These are phyloP conservation scores for Auricularia cornea DNA, from an alignment of 768 basidiomycete genomes.

Conservation along the genomic window DNA sequence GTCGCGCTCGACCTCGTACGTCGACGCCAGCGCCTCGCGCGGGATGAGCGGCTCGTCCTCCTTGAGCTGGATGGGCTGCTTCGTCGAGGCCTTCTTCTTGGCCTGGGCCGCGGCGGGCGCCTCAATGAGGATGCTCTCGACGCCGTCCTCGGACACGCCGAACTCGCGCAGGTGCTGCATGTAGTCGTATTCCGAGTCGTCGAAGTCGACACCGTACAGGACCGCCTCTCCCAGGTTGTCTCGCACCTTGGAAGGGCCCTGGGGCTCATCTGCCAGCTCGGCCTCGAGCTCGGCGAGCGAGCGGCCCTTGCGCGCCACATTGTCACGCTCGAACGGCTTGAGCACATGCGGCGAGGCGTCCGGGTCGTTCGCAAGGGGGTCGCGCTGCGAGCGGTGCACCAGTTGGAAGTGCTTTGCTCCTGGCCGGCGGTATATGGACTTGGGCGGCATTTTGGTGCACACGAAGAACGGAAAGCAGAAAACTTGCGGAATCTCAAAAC, in stretches of 20 bases:
- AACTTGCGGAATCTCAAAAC: too few species aligned
- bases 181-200: conserved; percentile 96
- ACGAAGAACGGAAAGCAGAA: not conserved
- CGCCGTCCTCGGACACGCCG: conserved; percentile 69
- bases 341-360: conserved; percentile 86
- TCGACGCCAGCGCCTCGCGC: conserved; percentile 62
- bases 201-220: conserved; percentile 84
- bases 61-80: not conserved
- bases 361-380: conserved; percentile 90
- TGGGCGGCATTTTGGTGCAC: conserved; percentile 56
- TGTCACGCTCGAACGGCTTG: conserved; percentile 68
- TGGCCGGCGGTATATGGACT: conserved; percentile 85
- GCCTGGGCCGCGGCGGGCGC: conserved; percentile 44
- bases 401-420: conserved; percentile 93
- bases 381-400: conserved; percentile 91
- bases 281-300: conserved; percentile 2
- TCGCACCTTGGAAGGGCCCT: conserved; percentile 17
- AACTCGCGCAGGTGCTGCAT: conserved; percentile 89
- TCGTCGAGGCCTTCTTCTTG: conserved; percentile 27
- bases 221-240: conserved; percentile 78
- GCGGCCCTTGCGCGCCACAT: conserved; percentile 43
- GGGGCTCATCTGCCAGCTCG: conserved; percentile 1
- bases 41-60: conserved; percentile 32
- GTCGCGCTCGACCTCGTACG: conserved; percentile 61
- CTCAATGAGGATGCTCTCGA: conserved; percentile 74